Conservation (phyloP, 2,329 filamentous ascomycete species). For the Aspergillus glaucus region DNA sequence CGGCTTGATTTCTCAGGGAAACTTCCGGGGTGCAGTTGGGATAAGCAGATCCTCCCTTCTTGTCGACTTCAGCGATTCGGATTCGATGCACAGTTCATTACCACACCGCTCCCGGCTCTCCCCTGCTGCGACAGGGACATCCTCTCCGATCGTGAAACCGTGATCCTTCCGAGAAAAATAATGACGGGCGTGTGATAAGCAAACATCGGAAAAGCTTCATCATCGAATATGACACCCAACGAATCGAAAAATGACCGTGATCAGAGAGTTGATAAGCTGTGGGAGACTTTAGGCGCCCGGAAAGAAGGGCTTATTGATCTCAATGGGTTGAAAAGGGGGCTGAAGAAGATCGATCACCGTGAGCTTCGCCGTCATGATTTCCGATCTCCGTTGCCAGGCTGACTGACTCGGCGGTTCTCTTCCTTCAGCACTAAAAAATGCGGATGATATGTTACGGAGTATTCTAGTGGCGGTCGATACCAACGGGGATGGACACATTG, state of each 20-base stretch:
- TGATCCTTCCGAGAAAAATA: slow-evolving; percentile 30
- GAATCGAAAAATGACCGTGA: slow-evolving; percentile 75
- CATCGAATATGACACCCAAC: slow-evolving; percentile 55
- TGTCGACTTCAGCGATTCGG: not conserved
- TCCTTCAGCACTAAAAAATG: slow-evolving; percentile 72
- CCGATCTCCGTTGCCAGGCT: slow-evolving; percentile 13
- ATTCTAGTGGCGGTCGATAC: slow-evolving; percentile 79
- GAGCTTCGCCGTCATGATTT: slow-evolving; percentile 31
- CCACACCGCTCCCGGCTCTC: slow-evolving; percentile 6
- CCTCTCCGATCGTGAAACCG: slow-evolving; percentile 11
- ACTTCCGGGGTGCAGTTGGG: slow-evolving; percentile 1
- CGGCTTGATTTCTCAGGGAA: slow-evolving; percentile 28
- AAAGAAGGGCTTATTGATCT: slow-evolving; percentile 75
- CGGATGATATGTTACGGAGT: slow-evolving; percentile 73
- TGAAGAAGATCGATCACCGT: slow-evolving; percentile 91
- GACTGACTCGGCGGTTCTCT: slow-evolving; percentile 15
- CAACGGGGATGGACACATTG: slow-evolving; percentile 81
- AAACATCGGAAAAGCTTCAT: slow-evolving; percentile 10
- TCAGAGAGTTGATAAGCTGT: slow-evolving; percentile 74
- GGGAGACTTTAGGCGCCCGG: slow-evolving; percentile 72
- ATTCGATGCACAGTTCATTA: slow-evolving; percentile 22
- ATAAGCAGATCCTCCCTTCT: not conserved
- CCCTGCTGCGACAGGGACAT: slow-evolving; percentile 16
- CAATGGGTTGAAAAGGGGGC: slow-evolving; percentile 73
- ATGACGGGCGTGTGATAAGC: slow-evolving; percentile 43